Base-by-base conservation (phyloP, 2,329 filamentous ascomycete species). In the Aurifilum marmelostoma region DNA sequence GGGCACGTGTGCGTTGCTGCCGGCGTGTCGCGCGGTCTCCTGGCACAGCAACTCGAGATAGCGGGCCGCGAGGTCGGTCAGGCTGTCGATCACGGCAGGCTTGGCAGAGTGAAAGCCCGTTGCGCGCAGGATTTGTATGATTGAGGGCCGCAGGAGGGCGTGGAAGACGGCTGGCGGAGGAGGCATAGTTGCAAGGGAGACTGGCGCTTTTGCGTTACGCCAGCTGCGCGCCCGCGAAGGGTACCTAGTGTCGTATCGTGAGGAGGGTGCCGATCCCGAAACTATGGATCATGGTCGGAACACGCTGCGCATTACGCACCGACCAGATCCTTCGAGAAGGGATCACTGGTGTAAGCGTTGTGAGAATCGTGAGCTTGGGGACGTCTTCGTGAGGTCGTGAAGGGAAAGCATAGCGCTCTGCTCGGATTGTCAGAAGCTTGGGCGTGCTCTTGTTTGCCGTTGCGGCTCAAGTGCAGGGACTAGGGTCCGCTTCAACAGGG, bases 111-210 rank as follows among this genome's bases (percentile, higher is more conserved):
- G 92, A 82, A 97, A 98, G 77, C 95, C 95, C 32, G 93, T 91
- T 39, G 94, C 93, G 76, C 95, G 93, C 65, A 98, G 89, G 75
- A 97, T 95, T 80, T 97, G 94, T 69, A 98, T 88, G 71, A 97
- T 88, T 62, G 91, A 90, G 1, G 95, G 95, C 56, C 94, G 93
- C 68, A 98, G 86, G 72, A 97, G 90, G 71, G 92, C 91, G 80
- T 93, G 91, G 81, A 84, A 87, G 68, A 87, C 79, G n/a, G 83
- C 79, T 12, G 81, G 79, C 3, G 82, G 83, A 41, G 75, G 80
- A 71, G 80, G 80, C 83, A 85, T 86, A 59, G 69, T 78, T 69
- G 11, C 18, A 34, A 11, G 29, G n/a, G 9, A 27, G 8, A 24
- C 34, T 27, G 34, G 34, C 9, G 58, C 24, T 34, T 29, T 24